Percentiles rank a stretch among this genome's conserved stretches.
Evolutionary conservation across 805 yeast genomes (phyloP).

Genomic region (Lachancea cidri): DNA sequence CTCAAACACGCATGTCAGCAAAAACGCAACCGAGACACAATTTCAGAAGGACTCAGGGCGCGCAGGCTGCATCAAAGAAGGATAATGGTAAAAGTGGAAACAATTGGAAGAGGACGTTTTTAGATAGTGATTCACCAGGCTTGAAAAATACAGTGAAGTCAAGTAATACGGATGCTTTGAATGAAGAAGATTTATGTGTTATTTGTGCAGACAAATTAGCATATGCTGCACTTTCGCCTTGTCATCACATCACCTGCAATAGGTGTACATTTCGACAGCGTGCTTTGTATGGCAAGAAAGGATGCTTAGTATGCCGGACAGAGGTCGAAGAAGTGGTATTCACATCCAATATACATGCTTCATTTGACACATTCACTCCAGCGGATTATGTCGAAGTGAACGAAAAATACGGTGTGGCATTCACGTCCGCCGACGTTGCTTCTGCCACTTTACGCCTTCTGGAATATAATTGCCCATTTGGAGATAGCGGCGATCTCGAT

Average conservation of each 20-base stretch:
- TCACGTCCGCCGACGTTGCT: constrained; percentile 48
- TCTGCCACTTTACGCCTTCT: constrained; percentile 48
- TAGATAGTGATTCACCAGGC: background rate
- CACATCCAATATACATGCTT: constrained; percentile 41
- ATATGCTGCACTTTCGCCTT: constrained; percentile 69
- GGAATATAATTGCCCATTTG: constrained; percentile 51
- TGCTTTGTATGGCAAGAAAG: constrained; percentile 64
- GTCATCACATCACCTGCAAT: constrained; percentile 83
- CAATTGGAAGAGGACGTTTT: constrained; percentile 1
- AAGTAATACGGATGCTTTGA: constrained; percentile 22
- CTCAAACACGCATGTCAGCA: background rate
- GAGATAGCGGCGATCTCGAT: constrained; percentile 31
- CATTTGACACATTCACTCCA: constrained; percentile 36
- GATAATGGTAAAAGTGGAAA: background rate
- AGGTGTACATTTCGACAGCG: constrained; percentile 77
- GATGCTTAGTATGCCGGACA: constrained; percentile 82
- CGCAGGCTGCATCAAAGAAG: constrained; percentile 2
- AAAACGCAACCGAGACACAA: constrained; percentile 4
- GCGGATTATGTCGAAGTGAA: constrained; percentile 34
- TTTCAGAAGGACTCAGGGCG: constrained; percentile 8
- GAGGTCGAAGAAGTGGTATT: constrained; percentile 55
- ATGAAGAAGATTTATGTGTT: constrained; percentile 51
- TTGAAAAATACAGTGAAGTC: background rate
- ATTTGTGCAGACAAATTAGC: constrained; percentile 74
- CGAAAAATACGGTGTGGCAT: constrained; percentile 50